Conservation (phyloP, 176 grass and related monocot species). For the Oryza longistaminata region DNA sequence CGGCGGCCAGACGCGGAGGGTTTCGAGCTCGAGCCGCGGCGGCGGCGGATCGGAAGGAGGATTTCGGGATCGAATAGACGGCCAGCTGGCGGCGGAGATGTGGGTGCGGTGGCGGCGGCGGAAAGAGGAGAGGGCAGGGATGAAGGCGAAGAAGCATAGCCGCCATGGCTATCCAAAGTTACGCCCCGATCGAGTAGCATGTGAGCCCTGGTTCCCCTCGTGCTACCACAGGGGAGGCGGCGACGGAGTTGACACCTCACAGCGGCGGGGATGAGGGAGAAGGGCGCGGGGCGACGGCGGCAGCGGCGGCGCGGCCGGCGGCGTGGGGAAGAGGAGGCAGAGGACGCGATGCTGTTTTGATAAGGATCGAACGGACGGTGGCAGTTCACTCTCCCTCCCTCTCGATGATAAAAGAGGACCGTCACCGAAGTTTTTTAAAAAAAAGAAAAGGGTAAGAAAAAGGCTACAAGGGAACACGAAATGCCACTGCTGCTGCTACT, state of each 20-base stretch:
- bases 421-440: not conserved
- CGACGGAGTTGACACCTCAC: not conserved
- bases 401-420: slow-evolving; percentile 4
- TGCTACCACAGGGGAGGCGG: not conserved
- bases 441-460: not conserved
- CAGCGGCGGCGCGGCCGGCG: not conserved
- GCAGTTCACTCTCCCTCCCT: not conserved
- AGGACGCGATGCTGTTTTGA: slow-evolving; percentile 11
- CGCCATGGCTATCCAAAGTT: not conserved
- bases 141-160: slow-evolving; percentile 32
- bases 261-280: not conserved
- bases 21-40: not conserved
- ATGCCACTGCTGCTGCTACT: slow-evolving; percentile 37
- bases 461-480: not conserved
- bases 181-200: not conserved
- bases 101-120: not conserved
- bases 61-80: not conserved
- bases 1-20: not conserved
- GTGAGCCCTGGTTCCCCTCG: not conserved
- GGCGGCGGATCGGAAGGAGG: not conserved
- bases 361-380: slow-evolving; percentile 48
- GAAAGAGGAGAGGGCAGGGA: not conserved
- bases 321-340: not conserved
- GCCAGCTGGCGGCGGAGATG: not conserved
- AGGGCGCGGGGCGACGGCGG: not conserved